Evolutionary conservation across 129 eudicot species (phyloP).

Genomic region (Kitagawia praeruptora): DNA sequence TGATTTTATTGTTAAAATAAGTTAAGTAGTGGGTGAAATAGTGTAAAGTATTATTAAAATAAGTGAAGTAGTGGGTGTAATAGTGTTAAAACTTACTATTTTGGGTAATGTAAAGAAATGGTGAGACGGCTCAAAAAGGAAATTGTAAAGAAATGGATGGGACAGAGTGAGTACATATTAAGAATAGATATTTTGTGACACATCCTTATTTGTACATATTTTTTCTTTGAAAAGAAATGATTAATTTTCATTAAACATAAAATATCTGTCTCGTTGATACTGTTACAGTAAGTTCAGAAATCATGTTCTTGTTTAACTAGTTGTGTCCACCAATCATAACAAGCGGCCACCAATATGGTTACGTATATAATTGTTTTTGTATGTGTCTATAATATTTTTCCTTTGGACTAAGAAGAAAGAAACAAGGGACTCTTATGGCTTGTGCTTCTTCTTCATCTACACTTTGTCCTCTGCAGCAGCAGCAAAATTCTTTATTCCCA

Average conservation of each 20-base stretch:
- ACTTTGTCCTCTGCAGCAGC: constrained; percentile 26
- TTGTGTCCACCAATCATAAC: background rate
- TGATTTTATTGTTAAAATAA: too few relatives aligned
- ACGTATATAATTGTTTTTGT: background rate
- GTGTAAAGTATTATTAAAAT: too few relatives aligned
- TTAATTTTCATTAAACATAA: background rate
- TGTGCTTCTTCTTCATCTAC: constrained; percentile 24
- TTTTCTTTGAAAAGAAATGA: too few relatives aligned
- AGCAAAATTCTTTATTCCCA: constrained; percentile 15
- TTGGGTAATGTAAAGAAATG: too few relatives aligned
- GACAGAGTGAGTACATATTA: too few relatives aligned
- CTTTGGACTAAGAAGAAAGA: background rate
- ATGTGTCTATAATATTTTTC: background rate
- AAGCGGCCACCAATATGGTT: background rate
- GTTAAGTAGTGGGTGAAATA: too few relatives aligned
- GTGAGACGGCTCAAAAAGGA: too few relatives aligned
- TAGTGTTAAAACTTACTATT: too few relatives aligned
- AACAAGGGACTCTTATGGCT: background rate
- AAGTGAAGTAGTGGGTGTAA: too few relatives aligned
- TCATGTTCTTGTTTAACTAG: background rate
- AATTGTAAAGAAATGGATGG: too few relatives aligned
- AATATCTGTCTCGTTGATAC: background rate
- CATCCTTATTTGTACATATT: too few relatives aligned
- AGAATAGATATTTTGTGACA: too few relatives aligned
- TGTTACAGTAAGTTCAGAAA: background rate